phyloP scores from a whole-genome alignment of 176 grass and related monocot species.

The Cymbopogon citratus region DNA sequence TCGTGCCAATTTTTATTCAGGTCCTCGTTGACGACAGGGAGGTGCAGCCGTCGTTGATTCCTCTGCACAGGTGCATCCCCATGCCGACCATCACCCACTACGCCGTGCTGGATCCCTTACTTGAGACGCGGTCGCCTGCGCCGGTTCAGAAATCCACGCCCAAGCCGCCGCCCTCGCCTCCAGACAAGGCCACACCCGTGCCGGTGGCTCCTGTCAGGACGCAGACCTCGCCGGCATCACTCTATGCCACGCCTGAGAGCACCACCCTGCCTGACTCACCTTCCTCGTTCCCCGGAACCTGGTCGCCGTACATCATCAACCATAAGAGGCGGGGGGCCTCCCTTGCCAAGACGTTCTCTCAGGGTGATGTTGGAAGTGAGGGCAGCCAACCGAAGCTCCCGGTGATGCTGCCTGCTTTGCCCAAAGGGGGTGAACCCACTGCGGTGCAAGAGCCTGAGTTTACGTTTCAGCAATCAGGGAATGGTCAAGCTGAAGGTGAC shows the following conservation, averaged over 20 bases:
- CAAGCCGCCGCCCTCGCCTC: constrained; percentile 24
- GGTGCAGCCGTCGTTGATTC: constrained; percentile 9
- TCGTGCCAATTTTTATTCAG: constrained; percentile 1
- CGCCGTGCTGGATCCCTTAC: constrained; percentile 46
- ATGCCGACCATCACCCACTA: constrained; percentile 71
- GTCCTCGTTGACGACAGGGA: constrained; percentile 18
- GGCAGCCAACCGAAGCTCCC: constrained; percentile 13
- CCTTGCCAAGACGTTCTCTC: constrained; percentile 41
- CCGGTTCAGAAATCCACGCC: constrained; percentile 15
- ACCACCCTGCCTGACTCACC: constrained; percentile 65
- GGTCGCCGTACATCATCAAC: constrained; percentile 84
- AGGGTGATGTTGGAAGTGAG: constrained; percentile 25
- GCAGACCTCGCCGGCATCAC: constrained; percentile 45
- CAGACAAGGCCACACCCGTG: constrained; percentile 16
- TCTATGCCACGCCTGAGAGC: constrained; percentile 69
- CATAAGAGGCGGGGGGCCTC: constrained; percentile 73
- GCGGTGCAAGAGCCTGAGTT: constrained; percentile 32
- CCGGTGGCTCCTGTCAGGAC: constrained; percentile 30
- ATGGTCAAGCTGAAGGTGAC: background rate
- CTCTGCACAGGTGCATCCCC: constrained; percentile 1
- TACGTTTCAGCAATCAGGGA: background rate
- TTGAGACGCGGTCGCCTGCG: constrained; percentile 42
- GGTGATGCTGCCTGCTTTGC: background rate
- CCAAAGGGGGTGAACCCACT: background rate
- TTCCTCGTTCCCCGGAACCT: constrained; percentile 58